These are phyloP conservation scores for Hyaloscypha hepaticicola DNA, from an alignment of 495 filamentous ascomycete species.

Conservation along the genomic window DNA sequence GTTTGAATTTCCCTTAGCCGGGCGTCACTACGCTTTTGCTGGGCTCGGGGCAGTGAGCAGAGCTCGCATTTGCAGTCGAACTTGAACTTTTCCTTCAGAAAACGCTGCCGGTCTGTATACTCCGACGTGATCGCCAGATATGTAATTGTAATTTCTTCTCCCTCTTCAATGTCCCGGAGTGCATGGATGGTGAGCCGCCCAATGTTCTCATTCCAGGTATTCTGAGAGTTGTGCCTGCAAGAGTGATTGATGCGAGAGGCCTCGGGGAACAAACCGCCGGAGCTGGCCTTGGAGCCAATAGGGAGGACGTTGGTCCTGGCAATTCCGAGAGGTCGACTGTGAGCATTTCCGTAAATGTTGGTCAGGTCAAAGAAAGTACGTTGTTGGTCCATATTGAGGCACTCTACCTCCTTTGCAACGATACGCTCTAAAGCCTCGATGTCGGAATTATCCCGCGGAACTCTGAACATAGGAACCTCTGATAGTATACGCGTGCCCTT, in stretches of 20 bases:
- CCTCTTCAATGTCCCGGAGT: slow-evolving; percentile 8
- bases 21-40: too few relatives aligned
- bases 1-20: too few relatives aligned
- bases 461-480: slow-evolving; percentile 32
- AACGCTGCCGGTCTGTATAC: neutral
- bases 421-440: neutral
- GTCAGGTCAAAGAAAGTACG: slow-evolving; percentile 30
- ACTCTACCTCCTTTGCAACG: neutral
- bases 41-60: slow-evolving; percentile 30
- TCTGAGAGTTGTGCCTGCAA: slow-evolving; percentile 38
- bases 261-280: slow-evolving; percentile 33
- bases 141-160: neutral
- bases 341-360: slow-evolving; percentile 30
- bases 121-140: slow-evolving; percentile 24
- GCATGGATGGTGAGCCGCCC: slow-evolving; percentile 37
- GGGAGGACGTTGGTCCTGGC: slow-evolving; percentile 35
- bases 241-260: slow-evolving; percentile 41
- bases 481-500: slow-evolving; percentile 37
- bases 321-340: slow-evolving; percentile 29
- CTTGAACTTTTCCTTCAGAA: slow-evolving; percentile 31
- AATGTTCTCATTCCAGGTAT: slow-evolving; percentile 38
- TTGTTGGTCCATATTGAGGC: neutral
- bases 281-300: slow-evolving; percentile 19
- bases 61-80: slow-evolving; percentile 36
- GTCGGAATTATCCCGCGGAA: slow-evolving; percentile 2